Conservation (phyloP, 73 alveolate species). For the Tetrahymena malaccensis region DNA sequence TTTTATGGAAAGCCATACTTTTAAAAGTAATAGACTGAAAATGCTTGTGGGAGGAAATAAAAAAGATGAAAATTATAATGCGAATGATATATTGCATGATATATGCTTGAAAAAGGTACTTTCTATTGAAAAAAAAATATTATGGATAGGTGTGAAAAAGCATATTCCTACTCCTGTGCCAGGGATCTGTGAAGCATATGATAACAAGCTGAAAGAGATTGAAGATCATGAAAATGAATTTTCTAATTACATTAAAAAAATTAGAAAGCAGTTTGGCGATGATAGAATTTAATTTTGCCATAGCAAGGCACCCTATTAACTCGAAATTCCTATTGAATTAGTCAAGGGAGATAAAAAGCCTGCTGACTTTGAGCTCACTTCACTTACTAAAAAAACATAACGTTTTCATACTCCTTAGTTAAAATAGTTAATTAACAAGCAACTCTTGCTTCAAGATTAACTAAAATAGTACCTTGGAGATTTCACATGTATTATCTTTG, state of each 20-base stretch:
- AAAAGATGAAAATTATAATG: neutral
- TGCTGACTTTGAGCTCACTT: slow-evolving; percentile 65
- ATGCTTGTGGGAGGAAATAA: slow-evolving; percentile 7
- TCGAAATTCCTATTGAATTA: slow-evolving; percentile 59
- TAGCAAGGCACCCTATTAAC: slow-evolving; percentile 61
- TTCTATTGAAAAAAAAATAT: slow-evolving; percentile 32
- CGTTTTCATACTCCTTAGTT: slow-evolving; percentile 45
- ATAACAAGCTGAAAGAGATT: slow-evolving; percentile 42
- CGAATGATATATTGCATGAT: slow-evolving; percentile 37
- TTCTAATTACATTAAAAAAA: slow-evolving; percentile 28
- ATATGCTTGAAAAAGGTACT: neutral
- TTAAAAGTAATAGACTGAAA: slow-evolving; percentile 31
- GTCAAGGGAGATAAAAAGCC: slow-evolving; percentile 61
- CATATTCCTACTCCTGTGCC: slow-evolving; percentile 57
- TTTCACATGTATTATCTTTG: slow-evolving; percentile 39
- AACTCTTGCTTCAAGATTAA: slow-evolving; percentile 48
- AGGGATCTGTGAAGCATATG: slow-evolving; percentile 65
- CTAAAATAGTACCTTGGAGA: slow-evolving; percentile 29
- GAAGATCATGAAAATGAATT: slow-evolving; percentile 33
- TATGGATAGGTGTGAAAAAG: slow-evolving; percentile 48
- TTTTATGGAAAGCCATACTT: slow-evolving; percentile 7
- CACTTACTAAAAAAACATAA: slow-evolving; percentile 45
- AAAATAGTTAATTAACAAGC: slow-evolving; percentile 40
- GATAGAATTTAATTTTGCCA: slow-evolving; percentile 34
- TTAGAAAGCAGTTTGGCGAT: slow-evolving; percentile 31